A percentile compares a stretch with the other conserved stretches of the same genome.
Conservation (phyloP, 2,329 filamentous ascomycete genomes). For the Calonectria pauciramosa region DNA sequence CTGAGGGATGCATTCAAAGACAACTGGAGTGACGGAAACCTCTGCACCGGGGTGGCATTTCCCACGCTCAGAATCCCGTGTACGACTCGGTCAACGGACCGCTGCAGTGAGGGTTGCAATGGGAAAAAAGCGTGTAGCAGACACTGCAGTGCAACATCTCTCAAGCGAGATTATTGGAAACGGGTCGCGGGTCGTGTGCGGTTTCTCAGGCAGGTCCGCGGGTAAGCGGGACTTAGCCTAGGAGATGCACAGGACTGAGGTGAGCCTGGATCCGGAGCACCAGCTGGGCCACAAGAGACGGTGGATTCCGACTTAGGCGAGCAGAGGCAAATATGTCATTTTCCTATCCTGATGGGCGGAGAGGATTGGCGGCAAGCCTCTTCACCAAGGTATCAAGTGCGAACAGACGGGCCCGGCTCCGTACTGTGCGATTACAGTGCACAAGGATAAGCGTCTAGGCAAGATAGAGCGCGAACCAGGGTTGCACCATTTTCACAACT, state of each 20-base stretch:
- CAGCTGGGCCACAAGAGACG: neutral
- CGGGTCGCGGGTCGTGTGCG: conserved; percentile 24
- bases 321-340: neutral
- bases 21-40: conserved; percentile 19
- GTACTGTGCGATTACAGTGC: neutral
- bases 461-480: neutral
- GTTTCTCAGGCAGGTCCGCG: conserved; percentile 18
- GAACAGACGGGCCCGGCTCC: neutral
- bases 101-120: conserved; percentile 34
- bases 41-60: conserved; percentile 18
- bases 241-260: neutral
- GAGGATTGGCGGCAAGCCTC: neutral
- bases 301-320: conserved; percentile 17
- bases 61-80: conserved; percentile 16
- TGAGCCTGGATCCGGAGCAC: neutral
- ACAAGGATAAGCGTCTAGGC: neutral
- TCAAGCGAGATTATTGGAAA: conserved; percentile 45
- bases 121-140: conserved; percentile 36
- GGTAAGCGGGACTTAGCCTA: conserved; percentile 13
- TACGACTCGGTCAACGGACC: conserved; percentile 29
- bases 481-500: neutral
- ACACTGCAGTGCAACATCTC: conserved; percentile 33
- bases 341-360: neutral
- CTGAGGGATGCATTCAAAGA: conserved; percentile 11
- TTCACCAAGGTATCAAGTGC: neutral